Evolutionary conservation across 1,284 basidiomycete genomes (phyloP).

Genomic region (Schizophyllum amplum): DNA sequence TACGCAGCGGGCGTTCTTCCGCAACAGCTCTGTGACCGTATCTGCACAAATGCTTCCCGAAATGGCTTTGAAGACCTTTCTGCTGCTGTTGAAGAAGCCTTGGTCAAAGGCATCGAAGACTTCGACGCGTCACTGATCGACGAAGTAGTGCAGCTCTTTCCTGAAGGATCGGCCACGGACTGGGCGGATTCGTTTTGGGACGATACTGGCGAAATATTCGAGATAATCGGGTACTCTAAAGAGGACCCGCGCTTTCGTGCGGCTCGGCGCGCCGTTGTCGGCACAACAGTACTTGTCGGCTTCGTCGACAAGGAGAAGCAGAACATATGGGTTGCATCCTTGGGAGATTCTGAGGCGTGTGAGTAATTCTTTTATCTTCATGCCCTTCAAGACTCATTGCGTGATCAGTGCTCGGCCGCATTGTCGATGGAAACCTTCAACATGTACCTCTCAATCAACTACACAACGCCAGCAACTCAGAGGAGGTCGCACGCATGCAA

Average conservation of each 20-base stretch:
- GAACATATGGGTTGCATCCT: slow-evolving; percentile 10
- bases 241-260: slow-evolving; percentile 1
- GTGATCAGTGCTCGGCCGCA: slow-evolving; percentile 1
- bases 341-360: slow-evolving; percentile 12
- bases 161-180: slow-evolving; percentile 2
- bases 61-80: not conserved
- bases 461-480: slow-evolving; percentile 7
- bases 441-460: slow-evolving; percentile 5
- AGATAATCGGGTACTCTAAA: slow-evolving; percentile 1
- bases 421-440: not conserved
- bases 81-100: slow-evolving; percentile 1
- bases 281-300: slow-evolving; percentile 9
- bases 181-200: slow-evolving; percentile 6
- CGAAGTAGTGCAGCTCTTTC: slow-evolving; percentile 1
- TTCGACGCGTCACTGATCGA: slow-evolving; percentile 8
- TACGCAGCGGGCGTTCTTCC: slow-evolving; percentile 7
- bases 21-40: slow-evolving; percentile 2
- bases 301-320: slow-evolving; percentile 5
- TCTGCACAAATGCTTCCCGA: not conserved
- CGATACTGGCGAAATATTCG: slow-evolving; percentile 2
- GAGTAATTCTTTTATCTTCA: not conserved
- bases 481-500: slow-evolving; percentile 3
- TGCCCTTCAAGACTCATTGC: not conserved
- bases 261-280: slow-evolving; percentile 5
- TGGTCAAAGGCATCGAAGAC: slow-evolving; percentile 9